A percentile compares a stretch with the other conserved stretches of the same genome.
Evolutionary conservation across 163 green algal genomes (phyloP).

Genomic region (Coccomyxa subellipsoidea): DNA sequence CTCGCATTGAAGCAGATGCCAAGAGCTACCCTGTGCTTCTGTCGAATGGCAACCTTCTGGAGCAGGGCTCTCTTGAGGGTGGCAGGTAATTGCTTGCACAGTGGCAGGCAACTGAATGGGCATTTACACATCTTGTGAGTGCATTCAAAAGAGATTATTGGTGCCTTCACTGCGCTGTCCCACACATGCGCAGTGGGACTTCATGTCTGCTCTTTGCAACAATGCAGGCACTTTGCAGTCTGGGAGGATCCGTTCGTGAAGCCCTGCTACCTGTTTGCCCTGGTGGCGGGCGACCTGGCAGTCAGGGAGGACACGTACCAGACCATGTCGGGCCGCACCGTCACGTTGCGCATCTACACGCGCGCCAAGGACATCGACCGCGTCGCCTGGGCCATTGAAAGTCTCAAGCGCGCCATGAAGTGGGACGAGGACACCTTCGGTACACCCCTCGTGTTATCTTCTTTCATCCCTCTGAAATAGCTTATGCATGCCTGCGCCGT

Average conservation of each 20-base stretch:
- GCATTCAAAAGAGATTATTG: too few species aligned
- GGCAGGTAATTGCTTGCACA: slow-evolving; percentile 24
- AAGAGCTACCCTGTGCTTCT: slow-evolving; percentile 93
- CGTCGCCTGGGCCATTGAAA: slow-evolving; percentile 86
- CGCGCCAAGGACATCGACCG: slow-evolving; percentile 75
- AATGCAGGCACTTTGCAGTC: slow-evolving; percentile 75
- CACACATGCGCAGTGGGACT: too few species aligned
- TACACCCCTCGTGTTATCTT: neutral
- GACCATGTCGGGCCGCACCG: slow-evolving; percentile 60
- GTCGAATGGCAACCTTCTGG: slow-evolving; percentile 93
- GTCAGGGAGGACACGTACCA: slow-evolving; percentile 82
- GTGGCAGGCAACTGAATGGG: too few species aligned
- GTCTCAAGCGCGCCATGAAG: slow-evolving; percentile 91
- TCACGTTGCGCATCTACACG: slow-evolving; percentile 42
- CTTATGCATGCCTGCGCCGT: neutral
- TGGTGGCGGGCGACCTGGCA: slow-evolving; percentile 93
- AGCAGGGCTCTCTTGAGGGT: slow-evolving; percentile 64
- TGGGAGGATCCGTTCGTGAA: slow-evolving; percentile 97
- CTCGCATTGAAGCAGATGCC: slow-evolving; percentile 89
- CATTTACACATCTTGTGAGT: too few species aligned
- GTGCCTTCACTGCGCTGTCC: too few species aligned
- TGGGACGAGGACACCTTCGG: slow-evolving; percentile 85
- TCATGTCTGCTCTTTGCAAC: neutral
- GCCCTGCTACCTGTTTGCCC: slow-evolving; percentile 98
- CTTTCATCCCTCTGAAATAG: neutral